Evolutionary conservation across 371 early-diverging fungal species (phyloP), one percentile per base, ranked within the genome.

Genomic region (Syncephalastrum contaminatum): DNA sequence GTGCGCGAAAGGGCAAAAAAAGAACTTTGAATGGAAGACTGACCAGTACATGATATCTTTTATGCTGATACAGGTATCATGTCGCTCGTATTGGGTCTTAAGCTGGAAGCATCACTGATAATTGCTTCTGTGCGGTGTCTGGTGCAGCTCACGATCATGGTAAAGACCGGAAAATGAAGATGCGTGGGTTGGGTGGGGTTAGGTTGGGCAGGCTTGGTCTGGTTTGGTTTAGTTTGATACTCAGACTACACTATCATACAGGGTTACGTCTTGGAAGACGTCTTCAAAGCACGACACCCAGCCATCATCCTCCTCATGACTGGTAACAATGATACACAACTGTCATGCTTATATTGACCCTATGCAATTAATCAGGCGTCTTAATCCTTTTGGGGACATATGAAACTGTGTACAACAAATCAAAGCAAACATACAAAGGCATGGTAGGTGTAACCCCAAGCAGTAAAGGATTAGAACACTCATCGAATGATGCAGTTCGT

Each of bases 101-200:
- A 74, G 3, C 63, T 91, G 6, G 85, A 83, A 54, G 78, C 63
- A 43, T 78, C 83, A 2, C 63, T 91, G 21, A 53, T 88, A 16
- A 75, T 88, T 20, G 80, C 86, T 7, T 78, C 88, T 1, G 50
- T 80, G 16, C 74, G 88, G 12, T 86, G 86, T 58, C 51, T 84
- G 50, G 72, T 86, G 16, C 86, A 88, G 57, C 61, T 88, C 53
- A 80, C 84, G 3, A 67, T 85, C 49, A 86, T 88, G 88, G 88
- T 76, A 64, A 39, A 40, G 24, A 20, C 44, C n/a, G 10, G 0
- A 18, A 13, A 36, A 0, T 14, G 47, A 25, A 54, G 27, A 27
- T 2, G 42, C 4, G 24, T 6, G 13, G 14, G 14, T 21, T 20
- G 19, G 36, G 2, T 41, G 27, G 16, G 16, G n/a, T n/a, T n/a